A percentile compares a stretch with the other conserved stretches of the same genome.
These are phyloP conservation scores for Nakaseomyces uthaithaninus DNA, from an alignment of 1,139 yeast species.

Conservation along the genomic window DNA sequence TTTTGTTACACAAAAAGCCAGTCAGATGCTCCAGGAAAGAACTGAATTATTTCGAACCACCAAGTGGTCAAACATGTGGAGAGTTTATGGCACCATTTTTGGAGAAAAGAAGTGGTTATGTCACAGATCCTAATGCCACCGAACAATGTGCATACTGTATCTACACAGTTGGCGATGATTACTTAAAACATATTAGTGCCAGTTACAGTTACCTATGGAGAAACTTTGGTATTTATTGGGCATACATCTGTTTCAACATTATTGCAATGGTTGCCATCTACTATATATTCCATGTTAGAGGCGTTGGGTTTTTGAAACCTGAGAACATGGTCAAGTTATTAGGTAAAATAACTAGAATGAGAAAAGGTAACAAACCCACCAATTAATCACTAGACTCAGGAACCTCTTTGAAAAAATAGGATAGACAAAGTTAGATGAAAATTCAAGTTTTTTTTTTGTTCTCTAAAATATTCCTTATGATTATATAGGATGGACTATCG, in stretches of 20 bases:
- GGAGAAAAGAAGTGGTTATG: slow-evolving; percentile 39
- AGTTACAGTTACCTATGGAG: slow-evolving; percentile 50
- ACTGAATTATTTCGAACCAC: slow-evolving; percentile 46
- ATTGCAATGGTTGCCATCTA: slow-evolving; percentile 39
- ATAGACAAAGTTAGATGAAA: not conserved
- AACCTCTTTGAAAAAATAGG: not conserved
- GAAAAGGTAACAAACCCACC: not conserved
- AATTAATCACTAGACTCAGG: not conserved
- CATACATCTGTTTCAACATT: slow-evolving; percentile 48
- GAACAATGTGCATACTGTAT: slow-evolving; percentile 52
- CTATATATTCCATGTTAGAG: slow-evolving; percentile 33
- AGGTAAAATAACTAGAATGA: slow-evolving; percentile 8
- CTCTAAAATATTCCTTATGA: too few species aligned
- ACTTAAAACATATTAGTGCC: slow-evolving; percentile 39
- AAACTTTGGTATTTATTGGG: slow-evolving; percentile 55
- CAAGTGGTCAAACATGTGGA: slow-evolving; percentile 52
- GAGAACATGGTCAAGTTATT: slow-evolving; percentile 7
- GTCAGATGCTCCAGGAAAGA: slow-evolving; percentile 50
- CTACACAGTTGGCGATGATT: slow-evolving; percentile 47
- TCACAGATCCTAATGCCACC: slow-evolving; percentile 46
- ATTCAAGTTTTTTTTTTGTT: too few species aligned
- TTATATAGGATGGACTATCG: too few species aligned
- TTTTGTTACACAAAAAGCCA: slow-evolving; percentile 46
- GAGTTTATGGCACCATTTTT: slow-evolving; percentile 38
- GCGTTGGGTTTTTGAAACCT: slow-evolving; percentile 10